Evolutionary conservation across 2,329 filamentous ascomycete species (phyloP), one percentile per base, ranked within the genome.

Genomic region (Colletotrichum sp.): DNA sequence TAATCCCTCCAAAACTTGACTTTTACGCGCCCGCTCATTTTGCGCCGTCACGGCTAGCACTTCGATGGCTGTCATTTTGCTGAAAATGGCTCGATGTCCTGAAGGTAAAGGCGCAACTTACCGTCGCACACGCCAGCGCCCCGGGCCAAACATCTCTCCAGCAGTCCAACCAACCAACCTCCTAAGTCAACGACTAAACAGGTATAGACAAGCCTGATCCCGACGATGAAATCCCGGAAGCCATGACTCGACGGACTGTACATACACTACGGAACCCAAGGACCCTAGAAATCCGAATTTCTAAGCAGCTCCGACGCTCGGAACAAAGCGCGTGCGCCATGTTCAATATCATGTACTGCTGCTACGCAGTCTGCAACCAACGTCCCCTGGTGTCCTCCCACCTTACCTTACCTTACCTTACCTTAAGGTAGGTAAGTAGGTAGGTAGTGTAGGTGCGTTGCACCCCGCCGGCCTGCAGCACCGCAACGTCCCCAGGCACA

Each of bases 251-350:
- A 21, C 15, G 18, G 43, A 21, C 43, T 47, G 43, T 7, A 47
- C 43, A 21, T 8, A 31, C 43, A 47, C 38, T n/a, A 43, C 24
- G 24, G 24, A 27, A 27, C 24, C 24, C 18, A 62, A 73, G 62
- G 72, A 67, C 68, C 72, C 68, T 72, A 36, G 21, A 47, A 21
- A 47, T 47, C 18, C 43, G 18, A 54, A 74, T 74, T 74, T 74
- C 63, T 72, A 74, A 74, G 72, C 72, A 69, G 58, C 33, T 71
- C 71, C 71, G 68, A 71, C 62, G 33, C 62, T 71, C 71, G 71
- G 67, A 73, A 66, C 43, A 38, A 62, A 59, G 27, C 11, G 21
- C 51, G 27, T 31, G 27, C 27, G 15, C 16, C 27, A 27, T 33
- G 57, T 11, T 55, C 51, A 47, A 47, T 47, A 47, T 43, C 21